Conservation (phyloP, 495 filamentous ascomycete genomes). For the Lineolata rhizophorae region DNA sequence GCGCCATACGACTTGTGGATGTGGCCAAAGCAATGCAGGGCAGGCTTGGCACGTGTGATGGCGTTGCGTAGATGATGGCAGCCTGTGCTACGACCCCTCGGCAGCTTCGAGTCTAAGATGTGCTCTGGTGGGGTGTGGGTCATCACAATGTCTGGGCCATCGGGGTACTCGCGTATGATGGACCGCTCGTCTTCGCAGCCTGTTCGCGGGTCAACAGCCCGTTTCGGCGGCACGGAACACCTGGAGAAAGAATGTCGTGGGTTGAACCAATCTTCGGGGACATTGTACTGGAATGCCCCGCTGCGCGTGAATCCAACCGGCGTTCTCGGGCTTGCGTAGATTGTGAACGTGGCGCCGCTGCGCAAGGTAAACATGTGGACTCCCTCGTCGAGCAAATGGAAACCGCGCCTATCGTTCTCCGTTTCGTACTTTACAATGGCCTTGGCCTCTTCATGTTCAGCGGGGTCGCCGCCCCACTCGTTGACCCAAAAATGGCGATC, state of each 20-base stretch:
- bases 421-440: slow-evolving; percentile 3
- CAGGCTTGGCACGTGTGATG: slow-evolving; percentile 22
- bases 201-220: too few species aligned
- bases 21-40: slow-evolving; percentile 37
- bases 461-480: slow-evolving; percentile 3
- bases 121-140: slow-evolving; percentile 12
- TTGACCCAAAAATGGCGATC: slow-evolving; percentile 4
- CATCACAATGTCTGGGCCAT: slow-evolving; percentile 9
- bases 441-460: slow-evolving; percentile 1
- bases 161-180: background rate
- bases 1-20: slow-evolving; percentile 25
- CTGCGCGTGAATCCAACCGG: slow-evolving; percentile 4
- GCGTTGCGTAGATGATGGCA: slow-evolving; percentile 15
- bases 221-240: too few species aligned
- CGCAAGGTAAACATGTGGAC: slow-evolving; percentile 6
- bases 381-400: slow-evolving; percentile 9
- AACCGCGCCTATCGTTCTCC: too few species aligned
- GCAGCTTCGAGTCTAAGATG: too few species aligned
- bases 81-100: slow-evolving; percentile 3
- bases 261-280: slow-evolving; percentile 7
- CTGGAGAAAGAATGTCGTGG: background rate
- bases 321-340: slow-evolving; percentile 6
- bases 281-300: slow-evolving; percentile 6
- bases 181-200: too few species aligned
- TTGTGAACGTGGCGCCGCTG: slow-evolving; percentile 6